phyloP scores from a whole-genome alignment of 2,329 filamentous ascomycete species.

The Domatiomyces globalis region DNA sequence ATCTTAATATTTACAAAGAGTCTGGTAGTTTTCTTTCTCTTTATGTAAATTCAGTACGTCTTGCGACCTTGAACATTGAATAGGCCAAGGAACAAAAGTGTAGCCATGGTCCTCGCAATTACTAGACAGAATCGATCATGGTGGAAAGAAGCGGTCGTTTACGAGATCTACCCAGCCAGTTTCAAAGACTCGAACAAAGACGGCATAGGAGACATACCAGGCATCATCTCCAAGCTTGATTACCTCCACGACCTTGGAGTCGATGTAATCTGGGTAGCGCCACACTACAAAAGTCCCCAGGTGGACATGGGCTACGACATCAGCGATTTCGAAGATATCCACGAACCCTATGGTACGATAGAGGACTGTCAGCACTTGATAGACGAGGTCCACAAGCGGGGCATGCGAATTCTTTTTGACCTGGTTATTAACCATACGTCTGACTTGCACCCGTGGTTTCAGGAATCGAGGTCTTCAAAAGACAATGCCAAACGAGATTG shows the following conservation, averaged over 20 bases:
- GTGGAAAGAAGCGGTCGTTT: constrained; percentile 49
- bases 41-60: too few relatives aligned
- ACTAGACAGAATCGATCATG: constrained; percentile 34
- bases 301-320: constrained; percentile 60
- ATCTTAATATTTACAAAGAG: too few relatives aligned
- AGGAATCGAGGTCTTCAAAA: constrained; percentile 44
- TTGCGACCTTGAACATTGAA: too few relatives aligned
- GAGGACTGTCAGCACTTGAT: constrained; percentile 47
- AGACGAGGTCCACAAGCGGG: constrained; percentile 40
- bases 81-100: too few relatives aligned
- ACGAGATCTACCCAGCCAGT: constrained; percentile 47
- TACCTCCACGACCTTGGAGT: constrained; percentile 49
- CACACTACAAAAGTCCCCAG: constrained; percentile 51
- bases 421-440: constrained; percentile 63
- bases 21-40: too few relatives aligned
- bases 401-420: constrained; percentile 56
- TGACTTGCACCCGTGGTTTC: constrained; percentile 54
- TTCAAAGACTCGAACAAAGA: constrained; percentile 46
- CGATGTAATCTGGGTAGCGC: constrained; percentile 54
- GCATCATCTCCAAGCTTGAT: constrained; percentile 48
- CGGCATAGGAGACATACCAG: constrained; percentile 48
- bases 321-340: constrained; percentile 48
- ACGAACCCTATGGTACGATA: constrained; percentile 48
- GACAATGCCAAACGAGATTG: constrained; percentile 49
- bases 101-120: constrained; percentile 4